Evolutionary conservation across 2,329 filamentous ascomycete genomes (phyloP).

Genomic region (Alternaria sp.): DNA sequence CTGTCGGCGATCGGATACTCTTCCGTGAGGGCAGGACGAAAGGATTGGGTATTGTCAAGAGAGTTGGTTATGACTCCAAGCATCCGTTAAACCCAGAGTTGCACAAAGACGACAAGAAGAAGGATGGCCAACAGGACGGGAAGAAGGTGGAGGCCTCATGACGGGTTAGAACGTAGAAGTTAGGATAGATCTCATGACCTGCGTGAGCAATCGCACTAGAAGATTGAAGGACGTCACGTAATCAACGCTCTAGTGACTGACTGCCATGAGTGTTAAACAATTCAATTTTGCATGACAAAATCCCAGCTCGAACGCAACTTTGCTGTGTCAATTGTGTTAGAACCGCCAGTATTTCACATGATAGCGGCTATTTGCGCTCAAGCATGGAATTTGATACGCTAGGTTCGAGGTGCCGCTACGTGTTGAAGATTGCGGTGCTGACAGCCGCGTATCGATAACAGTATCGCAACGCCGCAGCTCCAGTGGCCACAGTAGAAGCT

Average conservation of each 20-base stretch:
- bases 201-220: not conserved
- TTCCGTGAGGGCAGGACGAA: conserved; percentile 96
- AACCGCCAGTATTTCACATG: not conserved
- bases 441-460: not conserved
- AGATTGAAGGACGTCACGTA: not conserved
- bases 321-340: not conserved
- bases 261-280: not conserved
- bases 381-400: not conserved
- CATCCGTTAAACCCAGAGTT: conserved; percentile 51
- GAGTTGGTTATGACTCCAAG: conserved; percentile 80
- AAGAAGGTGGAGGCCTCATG: not conserved
- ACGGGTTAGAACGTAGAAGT: not conserved
- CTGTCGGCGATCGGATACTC: conserved; percentile 84
- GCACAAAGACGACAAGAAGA: conserved; percentile 29
- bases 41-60: conserved; percentile 92
- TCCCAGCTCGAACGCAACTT: not conserved
- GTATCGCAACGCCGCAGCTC: not conserved
- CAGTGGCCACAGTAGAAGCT: not conserved
- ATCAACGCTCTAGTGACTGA: not conserved
- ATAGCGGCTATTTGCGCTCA: not conserved
- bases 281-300: not conserved
- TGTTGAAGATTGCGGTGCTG: not conserved
- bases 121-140: not conserved
- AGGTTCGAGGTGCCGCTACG: not conserved
- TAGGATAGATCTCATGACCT: not conserved